Conservation (phyloP, 2,329 filamentous ascomycete genomes). For the Plenodomus lindquistii region DNA sequence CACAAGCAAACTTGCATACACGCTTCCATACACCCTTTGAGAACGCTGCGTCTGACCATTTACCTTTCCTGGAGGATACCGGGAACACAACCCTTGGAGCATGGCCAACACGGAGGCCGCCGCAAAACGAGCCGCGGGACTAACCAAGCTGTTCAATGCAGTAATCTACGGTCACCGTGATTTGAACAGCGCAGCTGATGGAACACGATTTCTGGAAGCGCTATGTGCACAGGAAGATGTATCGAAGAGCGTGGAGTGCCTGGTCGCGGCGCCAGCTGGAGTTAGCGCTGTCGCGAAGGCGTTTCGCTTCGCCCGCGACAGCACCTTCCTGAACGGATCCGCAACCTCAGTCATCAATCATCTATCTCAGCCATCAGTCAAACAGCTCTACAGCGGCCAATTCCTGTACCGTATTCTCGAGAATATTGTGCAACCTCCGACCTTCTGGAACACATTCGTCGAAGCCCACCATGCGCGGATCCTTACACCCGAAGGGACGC, state of each 20-base stretch:
- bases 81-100: background rate
- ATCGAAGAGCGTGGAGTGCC: constrained; percentile 44
- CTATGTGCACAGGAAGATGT: constrained; percentile 49
- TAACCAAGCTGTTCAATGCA: constrained; percentile 47
- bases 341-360: constrained; percentile 41
- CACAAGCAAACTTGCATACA: too few species aligned
- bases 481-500: constrained; percentile 28
- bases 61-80: background rate
- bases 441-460: constrained; percentile 58
- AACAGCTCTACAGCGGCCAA: constrained; percentile 55
- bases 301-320: constrained; percentile 50
- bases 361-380: constrained; percentile 50
- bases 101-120: constrained; percentile 25
- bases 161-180: constrained; percentile 46
- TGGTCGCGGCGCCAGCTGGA: constrained; percentile 31
- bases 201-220: constrained; percentile 55
- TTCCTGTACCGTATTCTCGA: constrained; percentile 54
- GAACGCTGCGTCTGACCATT: too few species aligned
- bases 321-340: constrained; percentile 51
- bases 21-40: too few species aligned
- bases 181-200: constrained; percentile 46
- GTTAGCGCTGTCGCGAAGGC: constrained; percentile 44
- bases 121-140: constrained; percentile 30
- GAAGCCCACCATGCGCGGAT: constrained; percentile 24
- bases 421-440: constrained; percentile 56